phyloP scores from a whole-genome alignment of 345 rosid genomes.

The Camelina hispida region DNA sequence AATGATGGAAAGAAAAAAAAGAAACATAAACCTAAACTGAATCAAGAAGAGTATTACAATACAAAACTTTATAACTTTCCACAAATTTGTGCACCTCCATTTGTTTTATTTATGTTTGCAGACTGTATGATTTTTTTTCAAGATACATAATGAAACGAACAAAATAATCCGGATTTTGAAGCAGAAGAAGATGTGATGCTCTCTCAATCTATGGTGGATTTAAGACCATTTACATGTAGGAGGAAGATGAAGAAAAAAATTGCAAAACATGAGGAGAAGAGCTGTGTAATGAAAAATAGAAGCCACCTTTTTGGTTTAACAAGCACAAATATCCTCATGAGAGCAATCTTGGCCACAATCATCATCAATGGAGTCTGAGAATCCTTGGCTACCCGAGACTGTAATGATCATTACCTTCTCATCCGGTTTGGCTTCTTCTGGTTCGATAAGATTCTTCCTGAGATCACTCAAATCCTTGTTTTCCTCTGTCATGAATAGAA shows the following conservation, averaged over 20 bases:
- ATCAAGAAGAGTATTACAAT: not conserved
- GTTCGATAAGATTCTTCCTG: conserved; percentile 31
- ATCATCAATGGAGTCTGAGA: conserved; percentile 31
- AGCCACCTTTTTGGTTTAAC: conserved; percentile 37
- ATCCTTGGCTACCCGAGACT: conserved; percentile 26
- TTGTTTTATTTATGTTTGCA: not conserved
- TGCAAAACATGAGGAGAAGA: not conserved
- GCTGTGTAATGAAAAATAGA: conserved; percentile 3
- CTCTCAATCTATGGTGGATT: conserved; percentile 20
- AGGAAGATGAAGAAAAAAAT: not conserved
- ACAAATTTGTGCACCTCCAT: conserved; percentile 3
- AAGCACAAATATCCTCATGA: conserved; percentile 41
- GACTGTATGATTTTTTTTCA: conserved; percentile 2
- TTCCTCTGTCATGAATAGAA: conserved; percentile 30
- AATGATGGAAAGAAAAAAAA: no score
- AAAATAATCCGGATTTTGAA: conserved; percentile 5
- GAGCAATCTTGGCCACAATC: conserved; percentile 33
- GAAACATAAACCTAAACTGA: not conserved
- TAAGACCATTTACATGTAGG: conserved; percentile 18
- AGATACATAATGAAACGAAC: not conserved
- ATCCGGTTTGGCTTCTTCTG: conserved; percentile 34
- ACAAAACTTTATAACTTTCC: not conserved
- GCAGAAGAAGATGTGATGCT: conserved; percentile 19
- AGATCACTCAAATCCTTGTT: conserved; percentile 30
- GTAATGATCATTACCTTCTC: conserved; percentile 38